phyloP scores from a whole-genome alignment of 345 rosid species.

The Leavenworthia alabamica region DNA sequence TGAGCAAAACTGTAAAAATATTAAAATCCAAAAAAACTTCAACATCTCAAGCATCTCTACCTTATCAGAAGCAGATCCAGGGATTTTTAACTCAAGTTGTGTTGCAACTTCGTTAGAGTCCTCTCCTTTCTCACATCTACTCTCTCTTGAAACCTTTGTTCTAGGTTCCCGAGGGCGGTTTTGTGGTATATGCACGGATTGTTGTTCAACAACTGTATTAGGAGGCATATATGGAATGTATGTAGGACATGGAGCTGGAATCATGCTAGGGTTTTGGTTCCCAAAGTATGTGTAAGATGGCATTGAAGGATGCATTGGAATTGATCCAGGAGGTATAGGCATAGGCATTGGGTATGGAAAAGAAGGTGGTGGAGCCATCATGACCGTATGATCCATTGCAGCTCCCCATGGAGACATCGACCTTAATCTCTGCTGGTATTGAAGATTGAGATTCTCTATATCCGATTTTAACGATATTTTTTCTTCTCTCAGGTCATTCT shows the following conservation, averaged over 20 bases:
- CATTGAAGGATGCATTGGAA: slow-evolving; percentile 81
- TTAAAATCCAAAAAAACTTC: background rate
- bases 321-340: slow-evolving; percentile 66
- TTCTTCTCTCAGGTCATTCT: slow-evolving; percentile 85
- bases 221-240: slow-evolving; percentile 64
- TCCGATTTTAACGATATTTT: slow-evolving; percentile 69
- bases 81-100: slow-evolving; percentile 82
- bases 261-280: slow-evolving; percentile 59
- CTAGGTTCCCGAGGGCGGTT: slow-evolving; percentile 41
- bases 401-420: slow-evolving; percentile 58
- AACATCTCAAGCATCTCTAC: slow-evolving; percentile 29
- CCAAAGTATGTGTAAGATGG: slow-evolving; percentile 69
- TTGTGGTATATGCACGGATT: slow-evolving; percentile 38
- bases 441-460: slow-evolving; percentile 60
- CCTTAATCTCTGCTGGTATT: slow-evolving; percentile 73
- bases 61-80: slow-evolving; percentile 69
- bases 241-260: slow-evolving; percentile 60
- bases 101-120: slow-evolving; percentile 67
- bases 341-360: slow-evolving; percentile 68
- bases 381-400: slow-evolving; percentile 64
- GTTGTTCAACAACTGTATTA: slow-evolving; percentile 52
- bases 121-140: slow-evolving; percentile 45
- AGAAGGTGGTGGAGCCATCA: slow-evolving; percentile 69
- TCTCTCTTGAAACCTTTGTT: slow-evolving; percentile 51
- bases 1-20: background rate